phyloP scores from a whole-genome alignment of 768 basidiomycete species.

The Hydnomerulius pinastri region DNA sequence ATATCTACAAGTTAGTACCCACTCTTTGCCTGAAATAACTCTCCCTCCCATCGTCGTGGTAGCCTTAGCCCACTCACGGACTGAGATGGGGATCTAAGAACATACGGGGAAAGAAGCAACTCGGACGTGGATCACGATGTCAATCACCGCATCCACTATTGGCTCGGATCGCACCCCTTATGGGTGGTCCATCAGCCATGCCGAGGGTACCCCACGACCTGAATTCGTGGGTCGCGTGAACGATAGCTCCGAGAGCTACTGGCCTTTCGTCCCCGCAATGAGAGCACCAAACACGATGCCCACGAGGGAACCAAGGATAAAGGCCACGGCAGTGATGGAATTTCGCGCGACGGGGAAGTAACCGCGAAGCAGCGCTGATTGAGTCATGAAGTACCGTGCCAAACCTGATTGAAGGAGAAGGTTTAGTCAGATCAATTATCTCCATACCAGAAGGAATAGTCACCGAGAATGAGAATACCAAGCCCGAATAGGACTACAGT shows the following conservation, averaged over 20 bases:
- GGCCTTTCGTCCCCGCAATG: slow-evolving; percentile 27
- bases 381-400: slow-evolving; percentile 54
- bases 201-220: not conserved
- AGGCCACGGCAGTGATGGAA: slow-evolving; percentile 42
- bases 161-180: not conserved
- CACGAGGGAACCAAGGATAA: slow-evolving; percentile 41
- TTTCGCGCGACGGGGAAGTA: slow-evolving; percentile 56
- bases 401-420: slow-evolving; percentile 37
- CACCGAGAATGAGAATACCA: slow-evolving; percentile 49
- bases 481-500: slow-evolving; percentile 47
- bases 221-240: not conserved
- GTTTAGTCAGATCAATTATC: not conserved
- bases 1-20: too few species aligned
- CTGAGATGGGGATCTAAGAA: too few species aligned
- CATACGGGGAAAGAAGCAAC: not conserved
- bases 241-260: not conserved
- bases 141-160: too few species aligned
- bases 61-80: too few species aligned
- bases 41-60: too few species aligned
- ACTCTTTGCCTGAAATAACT: too few species aligned
- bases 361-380: slow-evolving; percentile 49
- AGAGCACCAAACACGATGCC: slow-evolving; percentile 46
- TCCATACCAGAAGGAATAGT: slow-evolving; percentile 4
- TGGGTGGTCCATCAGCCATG: not conserved
- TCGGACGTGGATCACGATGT: not conserved